Base-by-base conservation (phyloP, 306 rosid species). In the Pyrus betulifolia region DNA sequence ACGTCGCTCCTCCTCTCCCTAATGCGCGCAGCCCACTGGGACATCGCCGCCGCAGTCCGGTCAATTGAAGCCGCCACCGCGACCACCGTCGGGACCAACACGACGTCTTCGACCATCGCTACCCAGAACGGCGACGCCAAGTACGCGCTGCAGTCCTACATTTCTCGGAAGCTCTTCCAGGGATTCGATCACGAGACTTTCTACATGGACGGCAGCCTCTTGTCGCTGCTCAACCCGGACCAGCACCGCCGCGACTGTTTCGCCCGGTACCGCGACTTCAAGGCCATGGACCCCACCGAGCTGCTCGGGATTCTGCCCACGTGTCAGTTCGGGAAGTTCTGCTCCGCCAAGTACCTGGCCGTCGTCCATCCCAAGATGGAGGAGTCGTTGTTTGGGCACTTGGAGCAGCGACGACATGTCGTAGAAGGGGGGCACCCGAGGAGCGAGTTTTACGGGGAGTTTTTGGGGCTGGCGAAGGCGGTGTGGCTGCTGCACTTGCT, bases 11-110 rank as follows among this genome's bases (percentile, higher is more conserved):
- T 95, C 22, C 92, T 92, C 74, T 85, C 97, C 54, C 92, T 88
- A 38, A 95, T 95, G 99, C 96, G 96, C 80, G 88, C 90, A 65
- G 97, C 99, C 38, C 96, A 87, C 18, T 95, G 97, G 99, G 97
- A 95, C 79, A 95, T 95, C 46, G 85, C 93, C 25, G 97, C 97
- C 21, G 97, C 96, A 8, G 99, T 95, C 71, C 88, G 97, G 27
- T 95, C 99, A 54, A 95, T 95, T n/a, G 97, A 95, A 85, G 86
- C 97, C 10, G 97, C 98, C 72, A 72, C 90, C 10, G 82, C 66
- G n/a, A 75, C 79, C 62, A 73, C 88, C 31, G 72, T 86, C 35
- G 23, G 67, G 21, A 55, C 71, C 42, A 40, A 74, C 22, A 46
- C 85, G 40, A 62, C 82, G 62, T 45, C 87, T 22, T 78, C 92